Conservation (phyloP, 2,329 filamentous ascomycete genomes). For the Beauveria asiatica region DNA sequence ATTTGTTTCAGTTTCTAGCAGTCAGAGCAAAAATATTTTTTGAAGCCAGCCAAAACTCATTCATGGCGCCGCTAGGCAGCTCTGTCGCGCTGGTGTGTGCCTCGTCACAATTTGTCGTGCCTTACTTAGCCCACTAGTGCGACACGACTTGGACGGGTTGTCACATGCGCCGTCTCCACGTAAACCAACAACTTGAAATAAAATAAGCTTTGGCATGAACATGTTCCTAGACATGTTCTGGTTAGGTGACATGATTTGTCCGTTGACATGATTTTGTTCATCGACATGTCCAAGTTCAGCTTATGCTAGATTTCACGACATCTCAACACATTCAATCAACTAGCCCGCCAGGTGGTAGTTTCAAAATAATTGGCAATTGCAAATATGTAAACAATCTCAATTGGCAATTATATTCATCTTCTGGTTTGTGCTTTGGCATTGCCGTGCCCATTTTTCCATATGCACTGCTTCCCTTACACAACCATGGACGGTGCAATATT, state of each 20-base stretch:
- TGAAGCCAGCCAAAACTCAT: not conserved
- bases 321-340: not conserved
- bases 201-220: not conserved
- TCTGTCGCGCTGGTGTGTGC: not conserved
- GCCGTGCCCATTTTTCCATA: not conserved
- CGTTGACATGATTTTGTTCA: not conserved
- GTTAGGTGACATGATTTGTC: not conserved
- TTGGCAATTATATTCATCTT: conserved; percentile 7
- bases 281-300: not conserved
- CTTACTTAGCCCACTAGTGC: not conserved
- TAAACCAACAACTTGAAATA: not conserved
- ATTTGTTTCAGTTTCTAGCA: not conserved
- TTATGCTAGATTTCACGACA: not conserved
- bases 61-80: not conserved
- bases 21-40: not conserved
- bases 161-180: conserved; percentile 9
- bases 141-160: conserved; percentile 1
- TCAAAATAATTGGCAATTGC: too few species aligned
- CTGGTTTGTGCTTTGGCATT: conserved; percentile 1
- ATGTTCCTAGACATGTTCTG: not conserved
- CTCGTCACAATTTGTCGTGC: not conserved
- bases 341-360: too few species aligned
- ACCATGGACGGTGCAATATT: conserved; percentile 6
- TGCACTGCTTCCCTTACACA: conserved; percentile 1
- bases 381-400: not conserved